Base-by-base conservation (phyloP, 345 rosid species). In the Luvunga scandens region DNA sequence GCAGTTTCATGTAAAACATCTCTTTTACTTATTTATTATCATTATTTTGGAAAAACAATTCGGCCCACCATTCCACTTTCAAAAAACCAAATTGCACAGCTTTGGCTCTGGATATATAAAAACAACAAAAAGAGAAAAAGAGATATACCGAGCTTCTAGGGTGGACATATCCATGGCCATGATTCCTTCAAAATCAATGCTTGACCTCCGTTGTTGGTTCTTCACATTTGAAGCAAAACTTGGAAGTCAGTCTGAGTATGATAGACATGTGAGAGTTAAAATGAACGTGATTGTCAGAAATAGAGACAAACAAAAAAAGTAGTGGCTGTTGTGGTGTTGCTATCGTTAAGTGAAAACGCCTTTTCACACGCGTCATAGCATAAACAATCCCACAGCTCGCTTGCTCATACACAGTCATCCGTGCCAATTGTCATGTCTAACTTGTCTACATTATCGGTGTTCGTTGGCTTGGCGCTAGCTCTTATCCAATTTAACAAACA, bases 61-160 rank as follows among this genome's bases (percentile, higher is more conserved):
- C n/a, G 9, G 45, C 33, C n/a, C 19, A 39, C 31, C 6, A 10
- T 14, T 69, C n/a, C 55, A 45, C 56, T 69, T 69, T 16, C 59
- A 48, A 7, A 48, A 48, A 69, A 69, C 59, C 59, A 69, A 12
- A 24, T 45, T 38, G 22, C 7, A 53, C 22, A 18, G 57, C 57
- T 53, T 53, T 5, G 57, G 22, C 22, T 53, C 4, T 18, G 22
- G 18, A 53, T 2, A 53, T 19, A 53, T 53, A 53, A 53, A 53
- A 28, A 10, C 7, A 48, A 25, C 27, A 62, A 42, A 33, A 28
- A 30, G 27, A 30, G 5, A 39, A 31, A 61, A 38, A 36, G 73
- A 48, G n/a, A 53, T 12, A 59, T 65, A 80, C 86, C 86, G 53
- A 71, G 77, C 31, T 83, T 80, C 81, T 36, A 83, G 70, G 79